Base-by-base conservation (phyloP, 2,329 filamentous ascomycete species). In the Apiospora saccharicola region DNA sequence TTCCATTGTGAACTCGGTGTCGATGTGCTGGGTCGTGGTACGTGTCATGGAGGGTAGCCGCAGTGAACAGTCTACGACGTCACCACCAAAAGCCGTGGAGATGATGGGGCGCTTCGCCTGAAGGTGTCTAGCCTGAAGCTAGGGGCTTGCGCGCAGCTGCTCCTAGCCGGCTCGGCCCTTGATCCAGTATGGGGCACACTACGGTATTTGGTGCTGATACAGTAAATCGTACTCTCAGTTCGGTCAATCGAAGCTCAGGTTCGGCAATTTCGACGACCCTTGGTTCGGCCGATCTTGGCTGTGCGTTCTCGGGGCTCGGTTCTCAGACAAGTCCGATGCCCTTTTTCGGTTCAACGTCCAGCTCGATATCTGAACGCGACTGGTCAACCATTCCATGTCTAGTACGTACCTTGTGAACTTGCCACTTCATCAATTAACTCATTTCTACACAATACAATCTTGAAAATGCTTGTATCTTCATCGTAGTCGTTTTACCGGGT, bases 51-150 rank as follows among this genome's bases (percentile, higher is more conserved):
- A 19, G 3, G 16, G 53, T n/a, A 22, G 19, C 30, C 7, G 53
- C 19, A 37, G 34, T 41, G 37, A 41, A 41, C 37, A 64, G 34
- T 64, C 57, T 64, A 41, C 34, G 57, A 64, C 57, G 57, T 64
- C 57, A 64, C 53, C 26, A 61, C 26, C 14, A 10, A 34, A 22
- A 30, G 22, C 5, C 1, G 57, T 41, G 19, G 19, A 41, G 57
- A 64, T 5, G 10, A 41, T 14, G 57, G 57, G 57, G 34, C 30
- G 34, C 22, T 13, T 49, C 19, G 44, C 44, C 19, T 47, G 46
- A 19, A 19, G 13, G 43, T 12, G 43, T 14, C 4, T 44, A 44
- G 43, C 13, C 43, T 44, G 43, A 16, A 16, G 43, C 43, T 44
- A 44, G 43, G 43, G 43, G 43, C 13, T 44, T 44, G 43, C 37